phyloP scores from a whole-genome alignment of 2,329 filamentous ascomycete species.

The Daldinia sp. region DNA sequence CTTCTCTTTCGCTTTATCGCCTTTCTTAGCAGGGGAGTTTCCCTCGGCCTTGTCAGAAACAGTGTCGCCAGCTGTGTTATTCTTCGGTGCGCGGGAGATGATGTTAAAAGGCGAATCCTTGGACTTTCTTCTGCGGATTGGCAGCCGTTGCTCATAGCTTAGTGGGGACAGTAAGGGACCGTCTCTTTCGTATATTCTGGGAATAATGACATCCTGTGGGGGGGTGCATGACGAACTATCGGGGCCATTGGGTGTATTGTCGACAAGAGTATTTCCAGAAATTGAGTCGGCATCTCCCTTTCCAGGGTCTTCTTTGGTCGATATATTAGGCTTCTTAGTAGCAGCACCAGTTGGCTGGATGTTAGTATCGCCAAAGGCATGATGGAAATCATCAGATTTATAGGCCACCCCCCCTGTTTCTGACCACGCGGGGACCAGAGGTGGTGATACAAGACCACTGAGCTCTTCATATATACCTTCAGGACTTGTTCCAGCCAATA shows the following conservation, averaged over 20 bases:
- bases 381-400: neutral
- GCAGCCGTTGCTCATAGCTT: no score
- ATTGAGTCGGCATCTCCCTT: neutral
- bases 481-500: neutral
- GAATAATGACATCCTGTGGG: neutral
- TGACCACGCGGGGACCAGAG: neutral
- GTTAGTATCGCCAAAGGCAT: neutral
- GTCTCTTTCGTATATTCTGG: no score
- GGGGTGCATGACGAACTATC: no score
- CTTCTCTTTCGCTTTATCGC: neutral
- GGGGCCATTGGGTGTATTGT: neutral
- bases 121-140: no score
- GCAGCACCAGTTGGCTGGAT: neutral
- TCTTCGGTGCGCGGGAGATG: neutral
- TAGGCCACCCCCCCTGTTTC: neutral
- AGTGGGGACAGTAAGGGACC: no score
- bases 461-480: slow-evolving; percentile 17
- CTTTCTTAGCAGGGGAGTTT: neutral
- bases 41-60: neutral
- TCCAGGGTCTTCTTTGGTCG: neutral
- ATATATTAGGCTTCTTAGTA: neutral
- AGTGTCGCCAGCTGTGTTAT: no score
- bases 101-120: no score
- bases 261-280: neutral
- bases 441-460: neutral